phyloP scores from a whole-genome alignment of 495 filamentous ascomycete genomes.

The Penicillium malachiteum region DNA sequence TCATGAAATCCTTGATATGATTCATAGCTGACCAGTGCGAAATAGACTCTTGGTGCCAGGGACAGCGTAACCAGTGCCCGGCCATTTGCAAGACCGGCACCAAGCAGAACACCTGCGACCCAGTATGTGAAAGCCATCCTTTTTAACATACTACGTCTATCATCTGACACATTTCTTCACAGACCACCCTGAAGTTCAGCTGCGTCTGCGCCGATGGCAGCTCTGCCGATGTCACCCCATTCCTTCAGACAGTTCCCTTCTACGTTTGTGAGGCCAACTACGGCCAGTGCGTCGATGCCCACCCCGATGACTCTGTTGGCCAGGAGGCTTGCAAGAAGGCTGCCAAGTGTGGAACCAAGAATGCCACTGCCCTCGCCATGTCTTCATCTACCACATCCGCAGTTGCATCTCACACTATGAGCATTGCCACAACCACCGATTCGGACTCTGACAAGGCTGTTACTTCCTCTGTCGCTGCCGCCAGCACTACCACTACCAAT shows the following conservation, averaged over 20 bases:
- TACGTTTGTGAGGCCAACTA: conserved; percentile 53
- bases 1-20: neutral
- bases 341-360: conserved; percentile 47
- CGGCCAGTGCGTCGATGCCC: conserved; percentile 47
- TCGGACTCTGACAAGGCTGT: conserved; percentile 20
- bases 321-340: conserved; percentile 45
- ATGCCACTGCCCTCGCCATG: conserved; percentile 34
- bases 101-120: conserved; percentile 41
- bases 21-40: neutral
- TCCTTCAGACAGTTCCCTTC: conserved; percentile 56
- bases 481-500: conserved; percentile 29
- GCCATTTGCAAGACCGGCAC: conserved; percentile 43
- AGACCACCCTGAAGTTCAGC: conserved; percentile 51
- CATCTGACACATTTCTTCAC: neutral
- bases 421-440: conserved; percentile 27
- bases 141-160: neutral
- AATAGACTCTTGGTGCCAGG: conserved; percentile 46
- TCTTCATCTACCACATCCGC: conserved; percentile 20
- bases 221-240: conserved; percentile 50
- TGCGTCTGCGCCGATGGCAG: conserved; percentile 56
- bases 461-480: conserved; percentile 32
- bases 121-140: conserved; percentile 31
- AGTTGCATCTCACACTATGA: conserved; percentile 23
- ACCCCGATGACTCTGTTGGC: conserved; percentile 44
- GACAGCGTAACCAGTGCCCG: conserved; percentile 48